Conservation (phyloP, 768 basidiomycete genomes). For the Suillus clintonianus region DNA sequence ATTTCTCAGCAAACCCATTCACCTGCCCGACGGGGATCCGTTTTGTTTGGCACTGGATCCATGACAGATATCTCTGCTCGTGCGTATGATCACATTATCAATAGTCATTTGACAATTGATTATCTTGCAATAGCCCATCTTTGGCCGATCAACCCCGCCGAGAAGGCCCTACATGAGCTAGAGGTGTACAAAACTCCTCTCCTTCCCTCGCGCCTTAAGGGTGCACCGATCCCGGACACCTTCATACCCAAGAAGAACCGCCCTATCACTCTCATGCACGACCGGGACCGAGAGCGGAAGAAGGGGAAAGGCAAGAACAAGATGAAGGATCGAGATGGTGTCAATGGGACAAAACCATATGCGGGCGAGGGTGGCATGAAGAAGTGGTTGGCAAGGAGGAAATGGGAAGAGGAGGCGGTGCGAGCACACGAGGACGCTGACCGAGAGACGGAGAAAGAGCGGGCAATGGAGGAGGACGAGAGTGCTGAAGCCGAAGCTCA, state of each 20-base stretch:
- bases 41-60: slow-evolving; percentile 46
- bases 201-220: slow-evolving; percentile 57
- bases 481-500: slow-evolving; percentile 29
- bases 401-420: slow-evolving; percentile 56
- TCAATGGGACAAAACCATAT: slow-evolving; percentile 72
- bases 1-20: slow-evolving; percentile 44
- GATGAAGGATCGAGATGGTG: slow-evolving; percentile 34
- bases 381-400: slow-evolving; percentile 67
- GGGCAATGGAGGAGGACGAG: slow-evolving; percentile 37
- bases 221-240: slow-evolving; percentile 54
- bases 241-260: slow-evolving; percentile 54
- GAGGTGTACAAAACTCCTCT: slow-evolving; percentile 82
- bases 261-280: slow-evolving; percentile 59
- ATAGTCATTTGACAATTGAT: slow-evolving; percentile 16
- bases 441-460: slow-evolving; percentile 33
- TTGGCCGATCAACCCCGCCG: slow-evolving; percentile 53
- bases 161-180: slow-evolving; percentile 68
- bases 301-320: slow-evolving; percentile 39
- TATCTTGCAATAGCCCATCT: slow-evolving; percentile 21
- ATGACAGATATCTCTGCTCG: slow-evolving; percentile 34
- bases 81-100: slow-evolving; percentile 21
- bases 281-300: slow-evolving; percentile 48
- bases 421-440: neutral
- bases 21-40: slow-evolving; percentile 52
- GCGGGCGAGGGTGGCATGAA: slow-evolving; percentile 79